Evolutionary conservation across 2,329 filamentous ascomycete species (phyloP).

Genomic region (Orbilia ellipsospora): DNA sequence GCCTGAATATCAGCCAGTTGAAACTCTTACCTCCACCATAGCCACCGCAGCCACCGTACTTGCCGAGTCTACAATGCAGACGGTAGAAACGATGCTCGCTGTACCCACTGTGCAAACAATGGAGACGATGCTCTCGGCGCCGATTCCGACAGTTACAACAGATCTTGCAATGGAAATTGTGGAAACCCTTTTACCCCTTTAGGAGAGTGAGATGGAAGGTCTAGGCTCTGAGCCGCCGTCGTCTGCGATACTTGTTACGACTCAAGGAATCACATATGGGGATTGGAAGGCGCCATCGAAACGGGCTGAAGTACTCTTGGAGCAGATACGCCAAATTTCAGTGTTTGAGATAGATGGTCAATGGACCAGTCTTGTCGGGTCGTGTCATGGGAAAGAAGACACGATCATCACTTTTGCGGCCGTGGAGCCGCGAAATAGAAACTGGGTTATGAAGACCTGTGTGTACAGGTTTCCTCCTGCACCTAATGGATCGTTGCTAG

Average conservation of each 20-base stretch:
- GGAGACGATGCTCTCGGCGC: neutral
- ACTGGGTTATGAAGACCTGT: slow-evolving; percentile 18
- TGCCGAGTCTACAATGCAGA: slow-evolving; percentile 6
- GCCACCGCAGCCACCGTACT: neutral
- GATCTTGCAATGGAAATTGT: neutral
- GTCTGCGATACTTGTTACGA: neutral
- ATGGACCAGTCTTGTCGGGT: neutral
- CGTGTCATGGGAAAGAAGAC: slow-evolving; percentile 14
- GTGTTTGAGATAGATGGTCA: neutral
- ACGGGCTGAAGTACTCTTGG: slow-evolving; percentile 3
- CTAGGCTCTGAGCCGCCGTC: neutral
- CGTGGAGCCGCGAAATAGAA: slow-evolving; percentile 2
- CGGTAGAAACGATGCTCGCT: neutral
- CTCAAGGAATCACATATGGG: neutral
- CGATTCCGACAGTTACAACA: neutral
- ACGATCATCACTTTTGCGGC: slow-evolving; percentile 24
- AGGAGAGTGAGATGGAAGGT: slow-evolving; percentile 6
- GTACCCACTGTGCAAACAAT: neutral
- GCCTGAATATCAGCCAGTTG: slow-evolving; percentile 1
- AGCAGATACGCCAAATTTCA: neutral
- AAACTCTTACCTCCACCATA: neutral
- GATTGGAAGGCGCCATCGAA: slow-evolving; percentile 6
- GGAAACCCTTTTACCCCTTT: slow-evolving; percentile 22
- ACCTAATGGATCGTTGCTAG: slow-evolving; percentile 12
- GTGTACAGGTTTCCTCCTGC: slow-evolving; percentile 6